phyloP scores from a whole-genome alignment of 805 yeast species.

The Candida ortonii region DNA sequence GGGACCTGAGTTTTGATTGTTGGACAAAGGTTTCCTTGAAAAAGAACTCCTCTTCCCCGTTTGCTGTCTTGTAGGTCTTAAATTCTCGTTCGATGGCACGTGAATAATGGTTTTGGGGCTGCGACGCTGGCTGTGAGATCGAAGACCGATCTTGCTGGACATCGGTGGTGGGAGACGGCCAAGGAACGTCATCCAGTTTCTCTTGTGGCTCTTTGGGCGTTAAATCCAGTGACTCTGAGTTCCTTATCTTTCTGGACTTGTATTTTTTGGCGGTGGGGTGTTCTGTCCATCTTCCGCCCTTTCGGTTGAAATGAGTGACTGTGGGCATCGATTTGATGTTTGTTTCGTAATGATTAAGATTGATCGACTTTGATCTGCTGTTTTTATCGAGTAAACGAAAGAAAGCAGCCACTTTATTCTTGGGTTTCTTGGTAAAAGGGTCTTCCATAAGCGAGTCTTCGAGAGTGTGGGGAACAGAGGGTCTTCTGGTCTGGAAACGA shows the following conservation, averaged over 20 bases:
- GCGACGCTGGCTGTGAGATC: too few species aligned
- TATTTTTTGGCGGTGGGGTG: constrained; percentile 4
- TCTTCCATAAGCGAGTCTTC: too few species aligned
- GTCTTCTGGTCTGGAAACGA: too few species aligned
- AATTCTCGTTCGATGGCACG: constrained; percentile 14
- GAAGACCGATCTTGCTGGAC: too few species aligned
- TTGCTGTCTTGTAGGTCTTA: constrained; percentile 7
- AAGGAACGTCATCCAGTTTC: too few species aligned
- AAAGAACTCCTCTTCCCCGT: constrained; percentile 18
- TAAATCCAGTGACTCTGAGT: not conserved
- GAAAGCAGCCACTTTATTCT: constrained; percentile 12
- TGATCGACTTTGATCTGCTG: constrained; percentile 6
- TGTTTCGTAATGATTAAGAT: constrained; percentile 12
- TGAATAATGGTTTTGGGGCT: too few species aligned
- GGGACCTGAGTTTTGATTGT: constrained; percentile 4
- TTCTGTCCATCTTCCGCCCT: constrained; percentile 22
- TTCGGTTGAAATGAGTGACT: constrained; percentile 21
- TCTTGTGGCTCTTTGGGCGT: not conserved
- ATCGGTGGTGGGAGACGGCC: too few species aligned
- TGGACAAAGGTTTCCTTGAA: constrained; percentile 16
- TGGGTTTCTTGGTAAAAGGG: constrained; percentile 7
- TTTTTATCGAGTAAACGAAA: constrained; percentile 5
- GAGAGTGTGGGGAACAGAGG: constrained; percentile 11
- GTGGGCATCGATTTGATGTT: constrained; percentile 25
- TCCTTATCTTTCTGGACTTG: constrained; percentile 1